Percentiles rank a stretch among this genome's conserved stretches.
Conservation (phyloP, 257 asterid species). For the Solanum acaule region DNA sequence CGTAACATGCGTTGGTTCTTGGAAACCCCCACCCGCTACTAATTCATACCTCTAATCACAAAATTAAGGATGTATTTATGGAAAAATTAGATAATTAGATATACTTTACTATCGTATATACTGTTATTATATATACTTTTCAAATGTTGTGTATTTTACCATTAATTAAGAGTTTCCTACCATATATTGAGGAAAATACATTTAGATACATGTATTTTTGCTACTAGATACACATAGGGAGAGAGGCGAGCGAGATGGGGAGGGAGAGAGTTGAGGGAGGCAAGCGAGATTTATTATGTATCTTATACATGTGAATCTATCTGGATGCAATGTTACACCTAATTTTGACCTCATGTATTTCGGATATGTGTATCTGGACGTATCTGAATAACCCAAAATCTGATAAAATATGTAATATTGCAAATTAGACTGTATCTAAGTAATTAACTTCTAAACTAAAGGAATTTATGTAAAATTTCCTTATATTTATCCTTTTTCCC, state of each 20-base stretch:
- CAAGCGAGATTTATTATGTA: neutral
- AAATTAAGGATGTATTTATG: neutral
- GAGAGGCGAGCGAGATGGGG: neutral
- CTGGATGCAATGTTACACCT: neutral
- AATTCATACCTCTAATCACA: neutral
- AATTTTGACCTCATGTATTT: too few species aligned
- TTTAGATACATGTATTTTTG: too few species aligned
- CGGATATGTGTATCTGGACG: too few species aligned
- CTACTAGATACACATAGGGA: neutral
- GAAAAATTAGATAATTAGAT: too few species aligned
- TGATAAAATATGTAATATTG: too few species aligned
- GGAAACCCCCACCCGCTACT: neutral
- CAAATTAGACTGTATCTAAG: too few species aligned
- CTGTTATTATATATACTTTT: too few species aligned
- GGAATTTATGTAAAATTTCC: neutral
- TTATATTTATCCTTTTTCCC: neutral
- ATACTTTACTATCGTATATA: too few species aligned
- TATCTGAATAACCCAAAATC: too few species aligned
- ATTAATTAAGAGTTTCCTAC: rapidly evolving
- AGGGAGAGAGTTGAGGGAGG: neutral
- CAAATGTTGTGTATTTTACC: neutral
- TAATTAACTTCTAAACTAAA: neutral
- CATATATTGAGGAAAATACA: neutral
- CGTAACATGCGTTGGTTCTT: neutral
- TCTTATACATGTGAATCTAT: too few species aligned